These are phyloP conservation scores for Penicillium argentinense DNA, from an alignment of 495 filamentous ascomycete species.

Conservation along the genomic window DNA sequence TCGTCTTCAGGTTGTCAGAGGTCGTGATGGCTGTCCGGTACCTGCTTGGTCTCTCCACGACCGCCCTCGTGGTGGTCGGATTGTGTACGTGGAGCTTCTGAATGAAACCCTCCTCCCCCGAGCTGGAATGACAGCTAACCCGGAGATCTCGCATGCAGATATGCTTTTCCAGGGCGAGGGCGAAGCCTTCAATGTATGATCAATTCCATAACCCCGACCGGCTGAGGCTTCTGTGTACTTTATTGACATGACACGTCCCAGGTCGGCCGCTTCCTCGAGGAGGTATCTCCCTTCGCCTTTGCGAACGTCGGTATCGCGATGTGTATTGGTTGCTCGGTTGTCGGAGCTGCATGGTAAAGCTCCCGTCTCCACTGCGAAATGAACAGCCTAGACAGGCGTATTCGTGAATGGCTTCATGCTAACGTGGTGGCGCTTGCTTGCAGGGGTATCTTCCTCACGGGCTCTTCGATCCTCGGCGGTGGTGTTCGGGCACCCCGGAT, in stretches of 20 bases:
- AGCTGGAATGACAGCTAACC: conserved; percentile 26
- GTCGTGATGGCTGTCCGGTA: conserved; percentile 58
- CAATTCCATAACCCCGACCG: not conserved
- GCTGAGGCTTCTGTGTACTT: not conserved
- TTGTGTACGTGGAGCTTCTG: conserved; percentile 66
- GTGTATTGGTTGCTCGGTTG: conserved; percentile 92
- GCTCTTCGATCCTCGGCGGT: conserved; percentile 96
- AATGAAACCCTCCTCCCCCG: conserved; percentile 3
- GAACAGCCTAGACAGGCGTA: not conserved
- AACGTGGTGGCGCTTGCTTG: conserved; percentile 21
- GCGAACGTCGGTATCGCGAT: conserved; percentile 87
- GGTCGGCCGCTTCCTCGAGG: conserved; percentile 94
- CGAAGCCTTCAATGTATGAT: conserved; percentile 90
- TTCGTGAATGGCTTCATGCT: conserved; percentile 13
- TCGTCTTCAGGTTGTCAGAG: conserved; percentile 28
- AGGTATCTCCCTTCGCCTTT: conserved; percentile 92
- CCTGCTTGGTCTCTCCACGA: conserved; percentile 65
- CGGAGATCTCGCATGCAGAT: conserved; percentile 58
- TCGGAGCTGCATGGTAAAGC: conserved; percentile 91
- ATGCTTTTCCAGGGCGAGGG: conserved; percentile 97
- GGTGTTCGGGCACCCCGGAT: conserved; percentile 96
- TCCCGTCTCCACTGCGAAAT: not conserved
- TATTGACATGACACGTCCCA: conserved; percentile 37
- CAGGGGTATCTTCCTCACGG: conserved; percentile 99
- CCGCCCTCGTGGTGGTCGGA: conserved; percentile 78